These are phyloP conservation scores for Bocquillonia castaneifolia DNA, from an alignment of 441 rosid genomes.

Conservation along the genomic window DNA sequence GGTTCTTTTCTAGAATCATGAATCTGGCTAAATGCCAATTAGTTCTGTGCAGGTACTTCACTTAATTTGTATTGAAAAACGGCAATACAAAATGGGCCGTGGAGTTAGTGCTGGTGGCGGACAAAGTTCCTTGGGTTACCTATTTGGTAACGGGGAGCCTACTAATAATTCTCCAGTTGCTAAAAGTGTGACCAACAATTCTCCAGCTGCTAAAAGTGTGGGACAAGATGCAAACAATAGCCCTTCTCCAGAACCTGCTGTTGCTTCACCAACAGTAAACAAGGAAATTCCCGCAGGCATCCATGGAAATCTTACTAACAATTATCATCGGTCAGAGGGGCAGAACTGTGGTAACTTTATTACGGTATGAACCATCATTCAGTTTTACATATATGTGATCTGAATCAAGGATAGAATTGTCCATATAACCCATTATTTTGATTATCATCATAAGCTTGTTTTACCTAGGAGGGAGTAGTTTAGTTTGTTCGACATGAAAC, in stretches of 20 bases:
- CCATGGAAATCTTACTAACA: slow-evolving; percentile 46
- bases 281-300: slow-evolving; percentile 42
- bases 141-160: slow-evolving; percentile 41
- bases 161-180: slow-evolving; percentile 9
- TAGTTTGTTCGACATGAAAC: neutral
- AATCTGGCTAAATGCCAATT: neutral
- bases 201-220: slow-evolving; percentile 12
- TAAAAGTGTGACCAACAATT: neutral
- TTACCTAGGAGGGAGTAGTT: no score
- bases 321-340: slow-evolving; percentile 63
- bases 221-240: slow-evolving; percentile 14
- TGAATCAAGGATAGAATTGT: neutral
- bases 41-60: slow-evolving; percentile 12
- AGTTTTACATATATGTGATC: neutral
- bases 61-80: slow-evolving; percentile 15
- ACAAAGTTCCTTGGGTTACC: slow-evolving; percentile 62
- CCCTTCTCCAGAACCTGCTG: slow-evolving; percentile 30
- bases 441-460: neutral
- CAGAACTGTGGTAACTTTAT: slow-evolving; percentile 78
- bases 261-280: slow-evolving; percentile 28
- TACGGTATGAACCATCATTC: slow-evolving; percentile 36
- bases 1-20: neutral
- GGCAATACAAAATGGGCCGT: slow-evolving; percentile 44
- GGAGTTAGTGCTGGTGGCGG: slow-evolving; percentile 60
- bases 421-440: no score